Evolutionary conservation across 768 basidiomycete genomes (phyloP).

Genomic region (Lepiota venenata): DNA sequence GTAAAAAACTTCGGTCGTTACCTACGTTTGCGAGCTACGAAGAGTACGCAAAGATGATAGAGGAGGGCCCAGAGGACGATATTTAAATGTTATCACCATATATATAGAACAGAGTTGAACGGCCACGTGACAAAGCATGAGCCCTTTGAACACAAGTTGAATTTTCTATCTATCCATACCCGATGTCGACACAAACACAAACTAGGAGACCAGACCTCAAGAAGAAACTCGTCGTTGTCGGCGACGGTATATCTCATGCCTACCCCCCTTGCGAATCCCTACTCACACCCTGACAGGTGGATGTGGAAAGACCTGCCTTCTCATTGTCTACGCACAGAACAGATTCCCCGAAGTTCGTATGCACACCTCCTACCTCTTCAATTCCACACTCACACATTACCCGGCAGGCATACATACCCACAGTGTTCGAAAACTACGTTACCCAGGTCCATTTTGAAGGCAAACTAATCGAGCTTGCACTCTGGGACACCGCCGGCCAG

Average conservation of each 20-base stretch:
- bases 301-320: slow-evolving; percentile 91
- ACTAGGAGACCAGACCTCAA: slow-evolving; percentile 70
- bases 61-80: slow-evolving; percentile 70
- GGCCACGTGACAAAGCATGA: background rate
- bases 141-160: slow-evolving; percentile 16
- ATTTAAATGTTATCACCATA: slow-evolving; percentile 29
- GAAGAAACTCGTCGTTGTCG: slow-evolving; percentile 85
- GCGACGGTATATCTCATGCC: slow-evolving; percentile 53
- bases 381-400: slow-evolving; percentile 1
- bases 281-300: slow-evolving; percentile 47
- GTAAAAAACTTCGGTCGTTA: slow-evolving; percentile 66
- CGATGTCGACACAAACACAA: slow-evolving; percentile 7
- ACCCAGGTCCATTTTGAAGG: slow-evolving; percentile 84
- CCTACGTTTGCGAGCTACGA: slow-evolving; percentile 88
- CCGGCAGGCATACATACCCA: slow-evolving; percentile 87
- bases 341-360: slow-evolving; percentile 85
- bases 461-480: slow-evolving; percentile 90
- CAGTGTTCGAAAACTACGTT: slow-evolving; percentile 94
- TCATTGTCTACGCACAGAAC: slow-evolving; percentile 96
- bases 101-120: background rate
- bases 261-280: slow-evolving; percentile 5
- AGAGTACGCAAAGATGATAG: slow-evolving; percentile 83
- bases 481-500: slow-evolving; percentile 98
- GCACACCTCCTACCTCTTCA: background rate
- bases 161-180: slow-evolving; percentile 19